phyloP scores from a whole-genome alignment of 164 flowering plant species.

The Magnolia changhungtana region DNA sequence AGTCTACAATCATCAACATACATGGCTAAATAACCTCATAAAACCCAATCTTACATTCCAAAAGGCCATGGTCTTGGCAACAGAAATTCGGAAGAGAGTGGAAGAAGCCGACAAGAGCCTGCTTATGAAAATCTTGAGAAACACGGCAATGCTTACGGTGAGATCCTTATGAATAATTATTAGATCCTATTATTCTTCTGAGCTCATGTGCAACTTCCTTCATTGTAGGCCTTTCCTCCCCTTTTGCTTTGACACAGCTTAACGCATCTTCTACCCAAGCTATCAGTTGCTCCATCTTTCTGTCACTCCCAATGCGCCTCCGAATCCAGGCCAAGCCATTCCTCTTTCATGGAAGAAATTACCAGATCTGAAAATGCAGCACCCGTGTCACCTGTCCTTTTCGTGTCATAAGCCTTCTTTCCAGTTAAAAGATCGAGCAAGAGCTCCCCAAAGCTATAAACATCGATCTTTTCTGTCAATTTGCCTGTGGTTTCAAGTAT shows the following conservation, averaged over 20 bases:
- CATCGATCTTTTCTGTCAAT: slow-evolving; percentile 63
- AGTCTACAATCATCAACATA: no score
- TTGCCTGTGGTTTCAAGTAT: slow-evolving; percentile 43
- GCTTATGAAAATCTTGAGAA: no score
- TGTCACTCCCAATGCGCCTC: neutral
- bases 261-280: neutral
- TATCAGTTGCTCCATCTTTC: neutral
- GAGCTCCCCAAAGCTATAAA: slow-evolving; percentile 58
- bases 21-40: no score
- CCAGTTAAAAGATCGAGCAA: slow-evolving; percentile 61
- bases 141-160: no score
- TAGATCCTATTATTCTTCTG: neutral
- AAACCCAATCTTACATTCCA: no score
- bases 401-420: slow-evolving; percentile 15
- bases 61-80: no score
- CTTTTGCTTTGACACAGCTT: slow-evolving; percentile 3
- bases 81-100: no score
- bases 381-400: neutral
- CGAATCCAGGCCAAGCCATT: neutral
- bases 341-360: neutral
- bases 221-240: slow-evolving; percentile 2
- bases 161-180: no score
- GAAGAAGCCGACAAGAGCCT: no score
- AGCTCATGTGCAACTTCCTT: slow-evolving; percentile 1
- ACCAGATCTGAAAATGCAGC: neutral